Conservation (phyloP, 352 stramenopile species). For the Halophytophthora polymorphica region DNA sequence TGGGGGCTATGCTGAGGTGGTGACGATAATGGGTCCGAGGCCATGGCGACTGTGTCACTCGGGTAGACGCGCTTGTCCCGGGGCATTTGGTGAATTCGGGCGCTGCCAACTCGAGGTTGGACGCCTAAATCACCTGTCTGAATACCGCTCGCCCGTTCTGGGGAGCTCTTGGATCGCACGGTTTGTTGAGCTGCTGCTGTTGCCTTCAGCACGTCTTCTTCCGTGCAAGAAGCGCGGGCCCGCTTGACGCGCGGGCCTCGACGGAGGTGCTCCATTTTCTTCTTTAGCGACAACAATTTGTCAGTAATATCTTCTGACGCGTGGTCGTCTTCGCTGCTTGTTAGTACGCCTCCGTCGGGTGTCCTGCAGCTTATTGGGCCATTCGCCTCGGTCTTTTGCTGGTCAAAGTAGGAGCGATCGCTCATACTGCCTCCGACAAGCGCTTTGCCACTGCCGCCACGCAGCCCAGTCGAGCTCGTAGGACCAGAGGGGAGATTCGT, state of each 20-base stretch:
- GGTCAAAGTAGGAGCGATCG: conserved; percentile 42
- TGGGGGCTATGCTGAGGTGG: conserved; percentile 31
- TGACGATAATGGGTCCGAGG: conserved; percentile 7
- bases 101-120: conserved; percentile 4
- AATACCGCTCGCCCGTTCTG: conserved; percentile 8
- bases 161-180: conserved; percentile 16
- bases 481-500: neutral
- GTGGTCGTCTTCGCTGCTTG: neutral
- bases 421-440: conserved; percentile 27
- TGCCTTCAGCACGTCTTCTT: conserved; percentile 3
- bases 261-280: conserved; percentile 49
- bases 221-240: conserved; percentile 8
- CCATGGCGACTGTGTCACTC: neutral
- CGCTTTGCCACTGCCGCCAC: conserved; percentile 4
- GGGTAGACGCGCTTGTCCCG: conserved; percentile 13
- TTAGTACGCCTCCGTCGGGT: conserved; percentile 4
- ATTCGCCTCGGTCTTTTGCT: neutral
- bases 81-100: neutral
- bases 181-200: neutral
- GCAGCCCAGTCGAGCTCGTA: neutral
- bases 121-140: conserved; percentile 6
- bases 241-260: conserved; percentile 46
- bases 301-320: conserved; percentile 31
- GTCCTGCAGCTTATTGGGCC: conserved; percentile 1
- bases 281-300: conserved; percentile 59